These are phyloP conservation scores for Phycomyces blakesleeanus DNA, from an alignment of 192 early-diverging fungal species.

Conservation along the genomic window DNA sequence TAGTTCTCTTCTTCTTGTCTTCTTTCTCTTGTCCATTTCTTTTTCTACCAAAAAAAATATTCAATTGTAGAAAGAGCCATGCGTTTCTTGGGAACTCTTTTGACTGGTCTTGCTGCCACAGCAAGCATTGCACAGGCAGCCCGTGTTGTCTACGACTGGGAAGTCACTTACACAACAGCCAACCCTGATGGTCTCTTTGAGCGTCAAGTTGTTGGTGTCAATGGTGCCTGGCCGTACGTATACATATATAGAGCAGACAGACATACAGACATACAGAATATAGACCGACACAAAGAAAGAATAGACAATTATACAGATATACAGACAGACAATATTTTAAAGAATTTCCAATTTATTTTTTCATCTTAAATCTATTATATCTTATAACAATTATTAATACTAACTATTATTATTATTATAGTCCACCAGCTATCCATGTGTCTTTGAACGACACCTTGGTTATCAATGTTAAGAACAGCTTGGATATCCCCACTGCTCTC, in stretches of 20 bases:
- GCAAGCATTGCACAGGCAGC: conserved; percentile 41
- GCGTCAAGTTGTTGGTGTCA: conserved; percentile 67
- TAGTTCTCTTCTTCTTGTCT: conserved; percentile 13
- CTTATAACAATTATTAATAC: too few relatives aligned
- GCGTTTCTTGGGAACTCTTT: conserved; percentile 4
- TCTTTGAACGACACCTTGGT: conserved; percentile 45
- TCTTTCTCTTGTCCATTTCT: conserved; percentile 6
- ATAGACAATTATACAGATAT: too few relatives aligned
- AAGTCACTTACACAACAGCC: conserved; percentile 60
- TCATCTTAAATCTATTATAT: too few relatives aligned
- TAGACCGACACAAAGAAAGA: too few relatives aligned
- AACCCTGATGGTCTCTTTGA: conserved; percentile 65
- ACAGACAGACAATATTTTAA: too few relatives aligned
- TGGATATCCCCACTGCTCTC: conserved; percentile 37
- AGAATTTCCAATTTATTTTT: too few relatives aligned
- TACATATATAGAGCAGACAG: too few relatives aligned
- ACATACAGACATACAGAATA: too few relatives aligned
- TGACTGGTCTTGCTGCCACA: conserved; percentile 15
- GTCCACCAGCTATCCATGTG: conserved; percentile 44
- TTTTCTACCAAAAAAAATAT: too few relatives aligned
- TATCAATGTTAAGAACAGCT: conserved; percentile 41
- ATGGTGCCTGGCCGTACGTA: conserved; percentile 62
- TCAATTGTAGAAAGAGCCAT: background rate
- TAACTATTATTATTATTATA: too few relatives aligned
- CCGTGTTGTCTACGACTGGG: conserved; percentile 64